Conservation (phyloP, 257 asterid genomes). For the Salvia splendens region DNA sequence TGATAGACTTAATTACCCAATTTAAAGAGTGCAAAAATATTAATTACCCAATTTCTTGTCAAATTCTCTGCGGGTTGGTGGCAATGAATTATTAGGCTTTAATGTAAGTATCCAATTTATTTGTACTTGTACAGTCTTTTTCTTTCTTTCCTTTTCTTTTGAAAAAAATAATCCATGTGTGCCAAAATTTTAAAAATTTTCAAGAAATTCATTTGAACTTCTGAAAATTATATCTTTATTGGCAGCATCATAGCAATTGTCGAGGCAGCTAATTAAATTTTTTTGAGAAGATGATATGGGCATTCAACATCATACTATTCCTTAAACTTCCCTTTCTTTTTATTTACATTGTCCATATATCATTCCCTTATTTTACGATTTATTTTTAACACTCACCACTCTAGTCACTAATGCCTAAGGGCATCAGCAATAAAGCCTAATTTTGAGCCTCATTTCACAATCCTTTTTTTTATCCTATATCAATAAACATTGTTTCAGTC, state of each 20-base stretch:
- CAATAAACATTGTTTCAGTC: too few species aligned
- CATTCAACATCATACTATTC: too few species aligned
- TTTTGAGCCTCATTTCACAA: too few species aligned
- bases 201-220: not conserved
- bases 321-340: too few species aligned
- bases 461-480: too few species aligned
- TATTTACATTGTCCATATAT: too few species aligned
- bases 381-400: too few species aligned
- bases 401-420: too few species aligned
- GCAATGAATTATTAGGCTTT: conserved; percentile 13
- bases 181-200: not conserved
- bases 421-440: too few species aligned
- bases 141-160: not conserved
- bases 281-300: not conserved
- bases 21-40: conserved; percentile 25
- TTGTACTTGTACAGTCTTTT: not conserved
- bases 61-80: conserved; percentile 23
- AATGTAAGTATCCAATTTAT: conserved; percentile 2
- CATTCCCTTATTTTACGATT: too few species aligned
- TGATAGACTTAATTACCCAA: conserved; percentile 7
- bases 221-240: not conserved
- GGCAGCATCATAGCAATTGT: not conserved
- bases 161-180: not conserved
- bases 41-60: conserved; percentile 16
- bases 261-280: not conserved